These are phyloP conservation scores for Pleurostoma richardsiae DNA, from an alignment of 2,329 filamentous ascomycete genomes.

Conservation along the genomic window DNA sequence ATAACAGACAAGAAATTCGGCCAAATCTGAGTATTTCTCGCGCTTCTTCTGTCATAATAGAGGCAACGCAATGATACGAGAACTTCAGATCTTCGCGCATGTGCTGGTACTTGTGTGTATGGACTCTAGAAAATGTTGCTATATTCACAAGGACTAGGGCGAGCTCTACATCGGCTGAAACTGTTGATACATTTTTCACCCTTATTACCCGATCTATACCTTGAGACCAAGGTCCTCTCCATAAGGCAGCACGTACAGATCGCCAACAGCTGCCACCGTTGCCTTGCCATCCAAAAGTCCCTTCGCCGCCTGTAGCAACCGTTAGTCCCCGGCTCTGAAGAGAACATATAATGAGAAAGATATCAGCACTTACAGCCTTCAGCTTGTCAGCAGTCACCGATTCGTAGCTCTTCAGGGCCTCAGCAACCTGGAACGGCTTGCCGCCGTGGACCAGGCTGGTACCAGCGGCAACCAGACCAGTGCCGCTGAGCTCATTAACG, in stretches of 20 bases:
- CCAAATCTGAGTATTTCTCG: no score
- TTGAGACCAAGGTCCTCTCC: constrained; percentile 91
- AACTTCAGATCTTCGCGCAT: no score
- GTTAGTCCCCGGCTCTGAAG: constrained; percentile 13
- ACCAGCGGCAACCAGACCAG: constrained; percentile 78
- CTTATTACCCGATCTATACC: constrained; percentile 59
- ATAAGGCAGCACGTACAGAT: constrained; percentile 85
- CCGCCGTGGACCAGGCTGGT: constrained; percentile 75
- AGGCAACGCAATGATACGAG: no score
- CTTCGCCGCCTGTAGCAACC: constrained; percentile 68
- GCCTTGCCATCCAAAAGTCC: constrained; percentile 83
- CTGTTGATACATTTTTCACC: constrained; percentile 35
- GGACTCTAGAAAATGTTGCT: constrained; percentile 34
- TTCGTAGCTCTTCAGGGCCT: constrained; percentile 73
- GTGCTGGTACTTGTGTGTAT: not conserved
- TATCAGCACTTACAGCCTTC: constrained; percentile 63
- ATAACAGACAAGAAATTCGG: no score
- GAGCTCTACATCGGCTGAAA: constrained; percentile 30
- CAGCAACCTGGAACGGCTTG: constrained; percentile 78
- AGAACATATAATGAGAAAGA: not conserved
- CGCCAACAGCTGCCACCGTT: constrained; percentile 82
- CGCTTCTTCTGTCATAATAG: no score
- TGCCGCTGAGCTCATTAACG: constrained; percentile 69
- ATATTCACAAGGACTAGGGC: constrained; percentile 38
- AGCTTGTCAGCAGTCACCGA: constrained; percentile 78